Conservation (phyloP, 768 basidiomycete genomes). For the Xerocomus spinulosus region DNA sequence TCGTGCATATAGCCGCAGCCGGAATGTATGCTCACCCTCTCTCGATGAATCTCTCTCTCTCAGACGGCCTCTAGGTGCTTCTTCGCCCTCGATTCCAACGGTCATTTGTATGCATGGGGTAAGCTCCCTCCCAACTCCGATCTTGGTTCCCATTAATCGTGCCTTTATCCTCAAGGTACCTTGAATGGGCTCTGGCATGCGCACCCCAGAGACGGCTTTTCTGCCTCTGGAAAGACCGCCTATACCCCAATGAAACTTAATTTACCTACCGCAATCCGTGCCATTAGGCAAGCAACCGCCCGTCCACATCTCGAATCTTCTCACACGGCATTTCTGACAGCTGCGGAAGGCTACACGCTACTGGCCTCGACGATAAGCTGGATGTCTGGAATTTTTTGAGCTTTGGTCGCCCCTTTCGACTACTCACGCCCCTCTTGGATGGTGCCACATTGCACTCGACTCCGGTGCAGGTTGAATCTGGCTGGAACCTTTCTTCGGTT, state of each 20-base stretch:
- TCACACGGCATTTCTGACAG: constrained; percentile 36
- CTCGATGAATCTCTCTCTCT: constrained; percentile 2
- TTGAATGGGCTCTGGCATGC: constrained; percentile 45
- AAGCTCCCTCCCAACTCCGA: constrained; percentile 3
- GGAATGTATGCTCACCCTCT: constrained; percentile 59
- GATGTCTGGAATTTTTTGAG: constrained; percentile 71
- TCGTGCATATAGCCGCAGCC: constrained; percentile 72
- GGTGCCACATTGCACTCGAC: constrained; percentile 42
- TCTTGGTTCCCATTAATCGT: constrained; percentile 3
- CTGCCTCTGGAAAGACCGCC: constrained; percentile 48
- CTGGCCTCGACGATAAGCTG: constrained; percentile 54
- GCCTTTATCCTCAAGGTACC: constrained; percentile 47
- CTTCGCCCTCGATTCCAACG: constrained; percentile 75
- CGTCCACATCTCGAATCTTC: not conserved
- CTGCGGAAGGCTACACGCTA: constrained; percentile 73
- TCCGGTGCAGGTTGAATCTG: constrained; percentile 66
- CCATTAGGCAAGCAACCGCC: constrained; percentile 50
- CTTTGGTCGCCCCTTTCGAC: constrained; percentile 75
- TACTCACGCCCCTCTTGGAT: constrained; percentile 39
- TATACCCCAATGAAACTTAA: constrained; percentile 51
- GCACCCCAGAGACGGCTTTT: constrained; percentile 51
- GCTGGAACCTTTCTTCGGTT: constrained; percentile 75
- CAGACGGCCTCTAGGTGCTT: constrained; percentile 59
- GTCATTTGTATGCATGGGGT: constrained; percentile 82
- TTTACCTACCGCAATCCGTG: constrained; percentile 55